phyloP scores from a whole-genome alignment of 2,329 filamentous ascomycete genomes.

The Fusarium sp. region DNA sequence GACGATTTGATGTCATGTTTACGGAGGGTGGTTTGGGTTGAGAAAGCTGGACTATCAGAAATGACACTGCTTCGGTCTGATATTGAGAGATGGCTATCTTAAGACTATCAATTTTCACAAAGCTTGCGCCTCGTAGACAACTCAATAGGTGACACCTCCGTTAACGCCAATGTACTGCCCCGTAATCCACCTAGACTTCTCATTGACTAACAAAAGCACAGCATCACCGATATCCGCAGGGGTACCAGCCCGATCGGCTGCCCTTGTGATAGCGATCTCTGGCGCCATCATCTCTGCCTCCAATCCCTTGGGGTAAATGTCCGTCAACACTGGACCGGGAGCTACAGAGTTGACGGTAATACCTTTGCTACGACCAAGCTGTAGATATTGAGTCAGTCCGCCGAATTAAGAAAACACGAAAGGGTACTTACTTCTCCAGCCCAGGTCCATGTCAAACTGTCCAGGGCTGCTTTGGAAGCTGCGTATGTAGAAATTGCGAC shows the following conservation, averaged over 20 bases:
- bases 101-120: not conserved
- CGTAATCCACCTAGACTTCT: conserved; percentile 30
- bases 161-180: conserved; percentile 22
- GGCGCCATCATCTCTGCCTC: conserved; percentile 34
- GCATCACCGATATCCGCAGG: conserved; percentile 56
- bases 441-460: conserved; percentile 49
- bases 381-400: not conserved
- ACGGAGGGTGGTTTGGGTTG: conserved; percentile 17
- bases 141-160: conserved; percentile 4
- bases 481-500: conserved; percentile 29
- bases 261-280: conserved; percentile 44
- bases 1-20: conserved; percentile 12
- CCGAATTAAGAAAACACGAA: rapidly evolving
- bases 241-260: conserved; percentile 49
- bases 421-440: conserved; percentile 46
- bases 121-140: rapidly evolving
- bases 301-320: conserved; percentile 36
- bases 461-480: conserved; percentile 49
- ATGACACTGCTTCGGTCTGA: conserved; percentile 20
- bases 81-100: not conserved
- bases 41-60: conserved; percentile 6
- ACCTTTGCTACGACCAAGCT: conserved; percentile 51
- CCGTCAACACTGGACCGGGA: conserved; percentile 54
- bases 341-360: conserved; percentile 58
- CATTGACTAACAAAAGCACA: conserved; percentile 20